Evolutionary conservation across 2,329 filamentous ascomycete genomes (phyloP).

Genomic region (Graphilbum fragrans): DNA sequence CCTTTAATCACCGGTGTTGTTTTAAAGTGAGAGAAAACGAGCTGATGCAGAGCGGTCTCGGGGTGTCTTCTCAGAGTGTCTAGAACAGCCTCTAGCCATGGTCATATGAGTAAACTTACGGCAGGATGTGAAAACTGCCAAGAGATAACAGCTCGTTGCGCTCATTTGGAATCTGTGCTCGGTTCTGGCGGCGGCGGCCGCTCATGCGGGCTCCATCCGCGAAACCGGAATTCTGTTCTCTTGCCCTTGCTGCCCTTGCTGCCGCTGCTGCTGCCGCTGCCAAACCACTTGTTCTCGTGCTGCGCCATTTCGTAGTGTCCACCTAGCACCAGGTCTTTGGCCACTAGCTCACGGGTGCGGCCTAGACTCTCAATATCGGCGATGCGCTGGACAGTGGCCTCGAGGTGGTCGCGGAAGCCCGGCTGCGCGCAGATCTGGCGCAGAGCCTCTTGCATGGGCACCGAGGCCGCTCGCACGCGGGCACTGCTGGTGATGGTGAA

Average conservation of each 20-base stretch:
- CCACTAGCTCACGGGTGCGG: constrained; percentile 84
- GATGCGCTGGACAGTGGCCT: constrained; percentile 75
- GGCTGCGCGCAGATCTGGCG: constrained; percentile 64
- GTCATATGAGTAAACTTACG: no score
- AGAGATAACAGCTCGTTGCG: neutral
- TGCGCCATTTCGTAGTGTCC: constrained; percentile 59
- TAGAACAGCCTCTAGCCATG: no score
- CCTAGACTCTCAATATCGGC: constrained; percentile 87
- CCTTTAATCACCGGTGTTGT: no score
- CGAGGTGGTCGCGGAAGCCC: constrained; percentile 72
- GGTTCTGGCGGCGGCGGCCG: constrained; percentile 3
- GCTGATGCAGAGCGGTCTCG: no score
- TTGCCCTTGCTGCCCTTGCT: neutral
- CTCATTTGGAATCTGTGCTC: neutral
- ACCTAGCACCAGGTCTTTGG: constrained; percentile 83
- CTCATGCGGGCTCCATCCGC: constrained; percentile 11
- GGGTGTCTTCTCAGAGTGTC: no score
- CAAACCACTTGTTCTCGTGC: constrained; percentile 18
- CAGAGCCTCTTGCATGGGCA: constrained; percentile 94
- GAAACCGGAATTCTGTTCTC: constrained; percentile 7
- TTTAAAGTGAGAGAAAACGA: no score
- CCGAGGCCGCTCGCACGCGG: constrained; percentile 81
- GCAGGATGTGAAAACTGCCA: no score
- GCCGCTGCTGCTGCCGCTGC: constrained; percentile 6
- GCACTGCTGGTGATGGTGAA: constrained; percentile 86